These are phyloP conservation scores for Arthrobotrys entomopaga DNA, from an alignment of 2,329 filamentous ascomycete species.

Conservation along the genomic window DNA sequence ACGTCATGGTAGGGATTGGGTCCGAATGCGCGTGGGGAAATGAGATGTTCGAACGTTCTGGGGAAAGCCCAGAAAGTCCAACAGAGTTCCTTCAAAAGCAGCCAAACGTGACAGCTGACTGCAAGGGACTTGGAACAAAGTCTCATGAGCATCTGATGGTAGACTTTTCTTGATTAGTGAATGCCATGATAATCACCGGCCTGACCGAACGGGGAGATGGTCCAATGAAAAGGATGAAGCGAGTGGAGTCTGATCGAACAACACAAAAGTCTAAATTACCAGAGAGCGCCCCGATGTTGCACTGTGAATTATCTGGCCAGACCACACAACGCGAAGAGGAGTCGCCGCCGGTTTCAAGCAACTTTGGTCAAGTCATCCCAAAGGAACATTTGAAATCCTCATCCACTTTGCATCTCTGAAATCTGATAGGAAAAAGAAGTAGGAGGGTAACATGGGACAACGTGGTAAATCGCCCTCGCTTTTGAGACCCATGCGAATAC, in stretches of 20 bases:
- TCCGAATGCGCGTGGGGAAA: slow-evolving; percentile 8
- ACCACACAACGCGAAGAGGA: too few species aligned
- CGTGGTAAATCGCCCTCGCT: slow-evolving; percentile 25
- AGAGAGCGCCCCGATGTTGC: slow-evolving; percentile 15
- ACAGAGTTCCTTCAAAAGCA: slow-evolving; percentile 41
- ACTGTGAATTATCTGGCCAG: background rate
- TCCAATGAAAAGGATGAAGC: background rate
- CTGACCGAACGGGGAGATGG: background rate
- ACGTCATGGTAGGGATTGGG: slow-evolving; percentile 33
- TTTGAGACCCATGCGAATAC: slow-evolving; percentile 5
- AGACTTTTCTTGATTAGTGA: slow-evolving; percentile 20
- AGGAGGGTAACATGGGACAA: slow-evolving; percentile 22
- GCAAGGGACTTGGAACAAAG: slow-evolving; percentile 25
- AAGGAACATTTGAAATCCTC: background rate
- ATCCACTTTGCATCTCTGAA: background rate
- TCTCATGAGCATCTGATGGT: slow-evolving; percentile 34
- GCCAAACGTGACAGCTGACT: slow-evolving; percentile 16
- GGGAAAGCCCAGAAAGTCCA: slow-evolving; percentile 18
- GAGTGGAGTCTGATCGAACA: slow-evolving; percentile 3
- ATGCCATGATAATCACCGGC: slow-evolving; percentile 18
- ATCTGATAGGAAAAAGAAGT: slow-evolving; percentile 5
- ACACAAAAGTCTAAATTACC: slow-evolving; percentile 7
- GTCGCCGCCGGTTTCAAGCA: too few species aligned
- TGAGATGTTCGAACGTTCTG: background rate
- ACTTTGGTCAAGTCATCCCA: too few species aligned